Base-by-base conservation (phyloP, 768 basidiomycete species). In the Chalciporus pseudorubinellus region DNA sequence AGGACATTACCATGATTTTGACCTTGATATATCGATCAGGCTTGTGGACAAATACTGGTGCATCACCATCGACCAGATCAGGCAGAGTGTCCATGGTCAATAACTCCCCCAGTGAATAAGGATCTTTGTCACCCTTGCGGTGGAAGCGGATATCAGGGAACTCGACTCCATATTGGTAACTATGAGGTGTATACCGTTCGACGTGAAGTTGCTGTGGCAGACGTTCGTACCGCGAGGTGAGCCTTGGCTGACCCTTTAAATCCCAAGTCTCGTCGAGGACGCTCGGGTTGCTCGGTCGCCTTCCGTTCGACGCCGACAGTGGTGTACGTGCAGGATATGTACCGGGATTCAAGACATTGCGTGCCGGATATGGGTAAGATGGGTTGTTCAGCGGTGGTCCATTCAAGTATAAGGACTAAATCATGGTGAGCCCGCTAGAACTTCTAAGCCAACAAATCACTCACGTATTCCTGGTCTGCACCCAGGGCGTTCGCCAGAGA, bases 1-100 rank as follows among this genome's bases (percentile, higher is more conserved):
- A 16, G 2, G 19, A 3, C 44, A 68, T 43, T 54, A 78, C 77
- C 33, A 66, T 53, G 28, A 75, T 52, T 51, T 64, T 62, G 45
- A 77, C 34, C 53, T 66, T 73, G n/a, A 74, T 57, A 50, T 66
- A 62, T 14, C 72, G 56, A 20, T 65, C 67, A 34, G 51, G 41
- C 14, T 44, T 59, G 3, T 50, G 49, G 3, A 24, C 46, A 13
- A 70, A 56, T 20, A 72, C 44, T 8, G 58, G 57, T 24, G 55
- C 49, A 22, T 59, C 46, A 11, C 61, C 56, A 1, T 50, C 57
- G 31, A 56, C 56, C n/a, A 68, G 52, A 31, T 64, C 54, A 22
- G 67, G 68, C 52, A 58, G 62, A 28, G 60, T 56, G 14, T 52
- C 26, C 57, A 62, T 59, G 44, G 53, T 38, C 50, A 66, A 40